Base-by-base conservation (phyloP, 805 yeast species). In the Yarrowia sp. region DNA sequence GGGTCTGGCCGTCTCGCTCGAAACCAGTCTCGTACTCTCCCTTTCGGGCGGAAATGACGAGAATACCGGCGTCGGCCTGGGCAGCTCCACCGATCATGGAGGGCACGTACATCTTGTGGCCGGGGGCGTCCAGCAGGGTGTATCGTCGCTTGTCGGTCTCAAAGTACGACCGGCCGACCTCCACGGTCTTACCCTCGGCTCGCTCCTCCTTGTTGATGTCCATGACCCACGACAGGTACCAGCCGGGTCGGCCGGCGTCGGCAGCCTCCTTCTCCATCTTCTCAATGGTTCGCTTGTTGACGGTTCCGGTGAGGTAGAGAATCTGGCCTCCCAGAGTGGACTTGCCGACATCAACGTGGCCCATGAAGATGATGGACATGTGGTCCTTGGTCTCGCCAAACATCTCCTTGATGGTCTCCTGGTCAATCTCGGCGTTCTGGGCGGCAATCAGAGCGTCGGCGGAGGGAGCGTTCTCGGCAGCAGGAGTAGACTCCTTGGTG, bases 81-180 rank as follows among this genome's bases (percentile, higher is more conserved):
- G 98, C 93, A 19, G 99, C 99, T 80, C 99, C 99, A 75, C 98
- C 98, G 83, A 95, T 95, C 99, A 95, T 95, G 79, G 92, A 96
- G 68, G 98, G 92, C 71, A 95, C 98, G 78, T 95, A 95, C 92
- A 95, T 90, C 83, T 95, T 95, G 84, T 95, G 99, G 65, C 99
- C 99, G 72, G 99, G 99, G 9, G 99, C 99, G 80, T 95, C 99
- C 78, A 95, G 86, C 73, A 95, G 92, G 52, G 99, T 94, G 83
- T 95, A 95, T 80, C 98, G 89, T 83, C 99, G 90, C 83, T 91
- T 92, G 38, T 93, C 98, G 69, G 99, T 95, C 83, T 95, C 99
- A 75, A 95, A 95, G 76, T 89, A 92, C 24, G 98, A 96, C 77
- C 93, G 92, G 77, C 99, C 99, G 69, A 95, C 98, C 82, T 95